Evolutionary conservation across 306 rosid species (phyloP).

Genomic region (Cicer cuneatum): DNA sequence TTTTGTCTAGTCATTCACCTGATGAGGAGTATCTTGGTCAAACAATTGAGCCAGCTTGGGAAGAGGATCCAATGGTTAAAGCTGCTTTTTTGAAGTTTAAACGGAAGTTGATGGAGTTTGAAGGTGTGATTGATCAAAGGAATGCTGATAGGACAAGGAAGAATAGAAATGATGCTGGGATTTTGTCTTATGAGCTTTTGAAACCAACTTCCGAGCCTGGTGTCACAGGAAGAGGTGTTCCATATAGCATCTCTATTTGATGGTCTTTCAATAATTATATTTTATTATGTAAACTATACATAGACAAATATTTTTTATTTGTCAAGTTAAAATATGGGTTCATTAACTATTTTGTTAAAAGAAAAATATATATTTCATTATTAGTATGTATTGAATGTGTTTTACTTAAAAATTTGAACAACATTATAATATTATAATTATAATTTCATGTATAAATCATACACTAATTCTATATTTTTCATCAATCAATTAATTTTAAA

Average conservation of each 20-base stretch:
- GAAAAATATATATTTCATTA: too few relatives aligned
- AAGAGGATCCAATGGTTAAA: conserved; percentile 48
- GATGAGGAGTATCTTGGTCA: conserved; percentile 63
- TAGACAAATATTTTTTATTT: too few relatives aligned
- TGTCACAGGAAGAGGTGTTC: conserved; percentile 78
- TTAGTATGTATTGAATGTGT: too few relatives aligned
- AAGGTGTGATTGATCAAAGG: conserved; percentile 48
- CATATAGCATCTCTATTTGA: conserved; percentile 81
- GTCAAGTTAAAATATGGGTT: too few relatives aligned
- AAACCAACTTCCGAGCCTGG: conserved; percentile 75
- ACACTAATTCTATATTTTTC: too few relatives aligned
- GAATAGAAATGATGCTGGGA: conserved; percentile 57
- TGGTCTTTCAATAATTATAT: too few relatives aligned
- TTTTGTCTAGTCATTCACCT: conserved; percentile 55
- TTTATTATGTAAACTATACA: too few relatives aligned
- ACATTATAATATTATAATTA: too few relatives aligned
- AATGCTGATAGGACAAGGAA: conserved; percentile 26
- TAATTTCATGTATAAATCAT: too few relatives aligned
- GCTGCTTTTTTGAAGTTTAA: conserved; percentile 50
- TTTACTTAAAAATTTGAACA: too few relatives aligned
- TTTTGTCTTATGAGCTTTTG: conserved; percentile 61
- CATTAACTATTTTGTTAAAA: too few relatives aligned
- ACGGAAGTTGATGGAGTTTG: conserved; percentile 52
- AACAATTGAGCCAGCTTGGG: conserved; percentile 50
- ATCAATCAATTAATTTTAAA: too few relatives aligned